Conservation (phyloP, 164 flowering plant genomes). For the Tetracentron sinense region DNA sequence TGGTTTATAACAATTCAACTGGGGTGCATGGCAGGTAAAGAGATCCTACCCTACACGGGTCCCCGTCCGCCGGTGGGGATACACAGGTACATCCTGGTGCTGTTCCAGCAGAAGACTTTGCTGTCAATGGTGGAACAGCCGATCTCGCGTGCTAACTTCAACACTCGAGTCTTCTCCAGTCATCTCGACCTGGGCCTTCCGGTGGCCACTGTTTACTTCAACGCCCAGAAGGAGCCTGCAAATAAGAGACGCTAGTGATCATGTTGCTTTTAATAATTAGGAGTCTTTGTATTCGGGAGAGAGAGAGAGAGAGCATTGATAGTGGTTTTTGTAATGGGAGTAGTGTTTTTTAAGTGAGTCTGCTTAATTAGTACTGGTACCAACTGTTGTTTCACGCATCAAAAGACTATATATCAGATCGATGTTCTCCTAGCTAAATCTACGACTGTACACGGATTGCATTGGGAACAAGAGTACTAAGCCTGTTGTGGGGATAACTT, state of each 20-base stretch:
- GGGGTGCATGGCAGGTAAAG: constrained; percentile 41
- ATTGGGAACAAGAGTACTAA: too few species aligned
- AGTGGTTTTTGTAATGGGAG: too few species aligned
- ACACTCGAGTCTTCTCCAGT: constrained; percentile 43
- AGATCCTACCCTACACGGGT: constrained; percentile 44
- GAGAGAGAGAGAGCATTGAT: too few species aligned
- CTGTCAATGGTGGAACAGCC: constrained; percentile 30
- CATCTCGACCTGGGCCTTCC: constrained; percentile 49
- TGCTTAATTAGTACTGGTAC: too few species aligned
- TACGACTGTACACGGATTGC: too few species aligned
- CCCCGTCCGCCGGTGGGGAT: constrained; percentile 75
- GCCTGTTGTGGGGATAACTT: too few species aligned
- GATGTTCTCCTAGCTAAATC: too few species aligned
- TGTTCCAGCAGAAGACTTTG: constrained; percentile 48
- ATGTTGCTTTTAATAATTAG: too few species aligned
- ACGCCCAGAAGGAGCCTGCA: constrained; percentile 68
- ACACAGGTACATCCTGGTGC: constrained; percentile 62
- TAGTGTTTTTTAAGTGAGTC: too few species aligned
- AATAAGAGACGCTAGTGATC: constrained; percentile 37
- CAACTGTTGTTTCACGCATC: too few species aligned
- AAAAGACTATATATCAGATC: too few species aligned
- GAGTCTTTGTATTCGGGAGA: too few species aligned
- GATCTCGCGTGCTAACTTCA: constrained; percentile 38
- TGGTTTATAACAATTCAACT: neutral
- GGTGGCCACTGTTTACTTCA: constrained; percentile 64